phyloP scores from a whole-genome alignment of 441 rosid species.

The Euphorbia celastroides region DNA sequence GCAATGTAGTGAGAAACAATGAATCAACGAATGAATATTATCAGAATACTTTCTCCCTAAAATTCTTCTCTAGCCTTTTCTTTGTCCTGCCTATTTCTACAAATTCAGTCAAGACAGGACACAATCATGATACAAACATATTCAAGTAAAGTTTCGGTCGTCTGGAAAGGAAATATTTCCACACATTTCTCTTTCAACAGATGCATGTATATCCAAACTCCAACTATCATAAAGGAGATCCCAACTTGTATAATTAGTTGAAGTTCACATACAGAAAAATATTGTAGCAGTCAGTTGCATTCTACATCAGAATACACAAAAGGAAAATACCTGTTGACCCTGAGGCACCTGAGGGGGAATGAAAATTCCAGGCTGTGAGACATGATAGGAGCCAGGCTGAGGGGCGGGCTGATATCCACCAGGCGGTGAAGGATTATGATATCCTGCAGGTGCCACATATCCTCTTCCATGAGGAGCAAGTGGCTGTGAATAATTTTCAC shows the following conservation, averaged over 20 bases:
- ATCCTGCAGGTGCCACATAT: constrained; percentile 21
- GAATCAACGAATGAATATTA: too few relatives aligned
- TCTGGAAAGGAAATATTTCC: background rate
- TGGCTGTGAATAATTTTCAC: constrained; percentile 55
- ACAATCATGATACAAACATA: too few relatives aligned
- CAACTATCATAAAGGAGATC: background rate
- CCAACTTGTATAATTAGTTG: background rate
- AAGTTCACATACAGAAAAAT: too few relatives aligned
- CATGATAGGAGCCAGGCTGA: constrained; percentile 44
- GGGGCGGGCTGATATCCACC: background rate
- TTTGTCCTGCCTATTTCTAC: too few relatives aligned
- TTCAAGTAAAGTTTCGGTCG: background rate
- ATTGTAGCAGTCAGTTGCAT: too few relatives aligned
- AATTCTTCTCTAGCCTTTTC: too few relatives aligned
- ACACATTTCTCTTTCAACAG: background rate
- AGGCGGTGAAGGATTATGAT: background rate
- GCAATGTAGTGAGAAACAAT: too few relatives aligned
- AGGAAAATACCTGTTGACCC: constrained; percentile 43
- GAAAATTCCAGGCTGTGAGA: constrained; percentile 29
- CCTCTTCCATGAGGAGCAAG: constrained; percentile 41
- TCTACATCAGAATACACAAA: constrained; percentile 3
- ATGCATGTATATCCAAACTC: background rate
- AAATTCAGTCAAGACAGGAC: too few relatives aligned
- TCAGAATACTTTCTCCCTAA: too few relatives aligned
- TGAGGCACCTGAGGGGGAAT: constrained; percentile 45